These are phyloP conservation scores for Taphrina deformans DNA, from an alignment of 1,139 yeast species.

Conservation along the genomic window DNA sequence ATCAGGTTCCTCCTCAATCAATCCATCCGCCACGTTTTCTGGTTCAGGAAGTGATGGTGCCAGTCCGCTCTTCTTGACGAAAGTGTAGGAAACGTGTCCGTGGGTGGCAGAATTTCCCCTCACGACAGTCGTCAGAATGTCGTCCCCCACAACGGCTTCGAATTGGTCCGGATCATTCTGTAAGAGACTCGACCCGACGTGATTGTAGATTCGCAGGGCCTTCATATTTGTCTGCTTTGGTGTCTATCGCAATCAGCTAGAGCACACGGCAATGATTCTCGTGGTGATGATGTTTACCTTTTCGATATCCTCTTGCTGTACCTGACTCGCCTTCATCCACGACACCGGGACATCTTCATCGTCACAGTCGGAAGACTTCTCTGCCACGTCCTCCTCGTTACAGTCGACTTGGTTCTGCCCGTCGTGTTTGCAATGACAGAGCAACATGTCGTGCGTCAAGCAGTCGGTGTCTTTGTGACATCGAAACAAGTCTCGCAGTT, in stretches of 20 bases:
- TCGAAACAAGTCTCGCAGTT: conserved; percentile 73
- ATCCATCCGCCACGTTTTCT: background rate
- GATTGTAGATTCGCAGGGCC: conserved; percentile 13
- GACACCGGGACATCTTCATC: background rate
- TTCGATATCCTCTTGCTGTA: conserved; percentile 1
- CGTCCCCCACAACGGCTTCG: conserved; percentile 6
- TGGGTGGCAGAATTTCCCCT: background rate
- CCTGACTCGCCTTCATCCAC: conserved; percentile 20
- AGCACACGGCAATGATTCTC: background rate
- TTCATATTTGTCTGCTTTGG: conserved; percentile 17
- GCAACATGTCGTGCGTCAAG: conserved; percentile 81
- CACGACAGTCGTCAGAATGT: background rate
- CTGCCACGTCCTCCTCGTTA: conserved; percentile 18
- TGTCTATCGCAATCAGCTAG: background rate
- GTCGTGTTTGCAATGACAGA: conserved; percentile 57
- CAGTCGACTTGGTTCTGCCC: conserved; percentile 35
- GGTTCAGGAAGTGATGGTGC: conserved; percentile 2
- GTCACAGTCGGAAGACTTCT: conserved; percentile 35
- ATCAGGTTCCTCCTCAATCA: background rate
- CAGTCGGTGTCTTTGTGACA: conserved; percentile 56
- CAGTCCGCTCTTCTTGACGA: conserved; percentile 18
- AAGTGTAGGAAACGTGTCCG: conserved; percentile 2
- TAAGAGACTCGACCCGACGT: background rate
- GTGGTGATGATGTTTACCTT: background rate
- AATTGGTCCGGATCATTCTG: background rate